A percentile compares a stretch with the other conserved stretches of the same genome.
Evolutionary conservation across 2,329 filamentous ascomycete genomes (phyloP).

Genomic region (Emergomyces africanus): DNA sequence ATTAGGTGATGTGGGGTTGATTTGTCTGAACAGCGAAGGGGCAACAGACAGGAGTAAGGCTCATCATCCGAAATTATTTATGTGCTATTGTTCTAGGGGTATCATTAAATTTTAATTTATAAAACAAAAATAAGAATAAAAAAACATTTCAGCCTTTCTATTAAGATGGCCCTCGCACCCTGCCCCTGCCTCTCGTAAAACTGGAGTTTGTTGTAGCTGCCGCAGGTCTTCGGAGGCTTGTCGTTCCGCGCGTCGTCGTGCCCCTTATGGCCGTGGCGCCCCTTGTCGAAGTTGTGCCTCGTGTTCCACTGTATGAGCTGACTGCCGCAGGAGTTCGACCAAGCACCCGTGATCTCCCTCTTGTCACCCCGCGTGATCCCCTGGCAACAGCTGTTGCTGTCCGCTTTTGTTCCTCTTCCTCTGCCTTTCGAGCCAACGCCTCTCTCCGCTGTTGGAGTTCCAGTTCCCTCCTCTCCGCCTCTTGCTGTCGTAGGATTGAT

Average conservation of each 20-base stretch:
- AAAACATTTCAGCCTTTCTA: not conserved
- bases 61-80: not conserved
- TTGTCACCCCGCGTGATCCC: slow-evolving; percentile 21
- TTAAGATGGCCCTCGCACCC: slow-evolving; percentile 13
- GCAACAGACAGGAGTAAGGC: not conserved
- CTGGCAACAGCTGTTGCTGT: slow-evolving; percentile 17
- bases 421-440: slow-evolving; percentile 46
- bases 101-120: slow-evolving; percentile 1
- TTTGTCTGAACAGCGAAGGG: not conserved
- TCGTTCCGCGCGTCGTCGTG: slow-evolving; percentile 20
- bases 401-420: slow-evolving; percentile 33
- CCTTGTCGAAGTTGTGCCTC: slow-evolving; percentile 5
- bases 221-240: slow-evolving; percentile 20
- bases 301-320: slow-evolving; percentile 14
- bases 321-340: slow-evolving; percentile 26
- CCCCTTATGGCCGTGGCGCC: slow-evolving; percentile 13
- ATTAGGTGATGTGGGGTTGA: not conserved
- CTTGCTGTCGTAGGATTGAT: slow-evolving; percentile 57
- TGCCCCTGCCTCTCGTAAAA: slow-evolving; percentile 23
- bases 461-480: slow-evolving; percentile 59
- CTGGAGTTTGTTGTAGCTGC: slow-evolving; percentile 28
- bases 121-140: not conserved
- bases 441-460: slow-evolving; percentile 71
- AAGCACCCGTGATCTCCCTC: slow-evolving; percentile 16
- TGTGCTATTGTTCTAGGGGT: not conserved